These are phyloP conservation scores for Colletotrichum liaoningense DNA, from an alignment of 2,329 filamentous ascomycete genomes.

Conservation along the genomic window DNA sequence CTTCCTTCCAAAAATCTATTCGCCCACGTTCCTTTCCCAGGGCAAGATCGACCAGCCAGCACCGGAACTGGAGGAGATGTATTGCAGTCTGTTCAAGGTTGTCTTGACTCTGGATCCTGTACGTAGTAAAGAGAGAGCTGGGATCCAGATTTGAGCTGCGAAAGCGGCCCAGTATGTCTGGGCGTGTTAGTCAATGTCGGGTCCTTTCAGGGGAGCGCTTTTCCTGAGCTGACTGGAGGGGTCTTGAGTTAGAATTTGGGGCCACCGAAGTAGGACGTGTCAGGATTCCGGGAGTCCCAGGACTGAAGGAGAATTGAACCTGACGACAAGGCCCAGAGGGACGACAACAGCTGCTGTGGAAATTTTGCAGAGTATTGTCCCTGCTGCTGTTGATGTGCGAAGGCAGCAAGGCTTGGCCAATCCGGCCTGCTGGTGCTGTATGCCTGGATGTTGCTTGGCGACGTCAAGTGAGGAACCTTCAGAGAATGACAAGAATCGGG, in stretches of 20 bases:
- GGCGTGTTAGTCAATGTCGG: background rate
- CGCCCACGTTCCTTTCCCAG: constrained; percentile 1
- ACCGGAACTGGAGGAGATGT: background rate
- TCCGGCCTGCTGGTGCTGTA: constrained; percentile 7
- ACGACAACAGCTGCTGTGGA: background rate
- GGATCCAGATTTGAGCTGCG: constrained; percentile 24
- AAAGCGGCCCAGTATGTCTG: constrained; percentile 5
- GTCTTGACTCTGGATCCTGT: background rate
- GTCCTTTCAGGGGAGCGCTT: background rate
- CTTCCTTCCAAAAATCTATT: constrained; percentile 6
- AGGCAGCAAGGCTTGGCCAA: background rate
- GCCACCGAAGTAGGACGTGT: background rate
- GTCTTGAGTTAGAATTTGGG: background rate
- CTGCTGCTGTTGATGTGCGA: background rate
- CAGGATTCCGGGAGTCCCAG: background rate
- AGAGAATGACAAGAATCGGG: background rate
- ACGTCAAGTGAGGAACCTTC: background rate
- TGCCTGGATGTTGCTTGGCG: background rate
- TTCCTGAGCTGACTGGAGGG: background rate
- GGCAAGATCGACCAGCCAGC: background rate
- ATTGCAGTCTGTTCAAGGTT: background rate
- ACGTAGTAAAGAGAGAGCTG: background rate
- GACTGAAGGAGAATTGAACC: background rate
- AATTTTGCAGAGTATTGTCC: no score
- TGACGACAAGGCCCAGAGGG: background rate